A percentile compares a stretch with the other conserved stretches of the same genome.
phyloP scores from a whole-genome alignment of 1,139 yeast species.

The Debaryomyces subglobosus region DNA sequence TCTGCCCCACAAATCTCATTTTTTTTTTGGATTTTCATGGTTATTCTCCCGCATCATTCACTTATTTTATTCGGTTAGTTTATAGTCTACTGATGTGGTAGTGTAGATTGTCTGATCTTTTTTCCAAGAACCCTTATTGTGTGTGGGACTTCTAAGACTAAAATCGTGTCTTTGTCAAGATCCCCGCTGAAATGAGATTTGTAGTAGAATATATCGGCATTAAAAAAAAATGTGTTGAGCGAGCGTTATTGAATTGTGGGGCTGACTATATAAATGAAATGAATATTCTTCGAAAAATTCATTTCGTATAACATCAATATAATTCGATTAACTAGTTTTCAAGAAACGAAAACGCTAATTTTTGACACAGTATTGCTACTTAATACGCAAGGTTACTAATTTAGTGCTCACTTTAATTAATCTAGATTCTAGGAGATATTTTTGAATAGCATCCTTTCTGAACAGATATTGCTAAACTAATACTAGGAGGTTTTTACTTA shows the following conservation, averaged over 20 bases:
- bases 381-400: not conserved
- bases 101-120: not conserved
- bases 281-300: not conserved
- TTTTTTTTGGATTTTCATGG: not conserved
- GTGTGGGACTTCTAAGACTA: not conserved
- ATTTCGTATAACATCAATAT: not conserved
- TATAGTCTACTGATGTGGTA: not conserved
- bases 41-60: not conserved
- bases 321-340: not conserved
- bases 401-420: not conserved
- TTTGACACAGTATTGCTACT: not conserved
- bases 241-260: constrained; percentile 1
- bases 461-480: not conserved
- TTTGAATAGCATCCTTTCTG: not conserved
- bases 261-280: constrained; percentile 1
- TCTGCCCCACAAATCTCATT: not conserved
- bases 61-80: not conserved
- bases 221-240: constrained; percentile 1
- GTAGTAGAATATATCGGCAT: not conserved
- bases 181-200: not conserved
- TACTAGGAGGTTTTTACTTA: not conserved
- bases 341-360: not conserved
- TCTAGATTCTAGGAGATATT: not conserved
- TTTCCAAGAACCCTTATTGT: not conserved
- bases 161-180: not conserved